phyloP scores from a whole-genome alignment of 2,329 filamentous ascomycete species.

The Coniella lustricola region DNA sequence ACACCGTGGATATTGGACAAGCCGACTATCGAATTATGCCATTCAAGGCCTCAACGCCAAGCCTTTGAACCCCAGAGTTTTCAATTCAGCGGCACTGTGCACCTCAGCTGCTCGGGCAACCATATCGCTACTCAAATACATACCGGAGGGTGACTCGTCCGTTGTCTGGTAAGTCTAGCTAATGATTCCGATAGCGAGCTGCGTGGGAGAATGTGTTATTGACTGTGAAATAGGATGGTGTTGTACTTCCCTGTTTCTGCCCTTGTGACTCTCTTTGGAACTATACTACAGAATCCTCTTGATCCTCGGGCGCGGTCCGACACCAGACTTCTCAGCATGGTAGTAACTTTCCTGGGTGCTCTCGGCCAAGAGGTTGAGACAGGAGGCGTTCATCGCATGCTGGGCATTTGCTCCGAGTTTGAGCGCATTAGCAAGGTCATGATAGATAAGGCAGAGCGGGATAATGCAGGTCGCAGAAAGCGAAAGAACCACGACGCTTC shows the following conservation, averaged over 20 bases:
- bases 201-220: background rate
- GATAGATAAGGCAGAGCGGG: slow-evolving; percentile 84
- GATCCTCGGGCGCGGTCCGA: slow-evolving; percentile 85
- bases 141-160: slow-evolving; percentile 88
- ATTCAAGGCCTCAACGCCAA: slow-evolving; percentile 88
- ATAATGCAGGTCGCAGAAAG: slow-evolving; percentile 73
- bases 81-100: slow-evolving; percentile 86
- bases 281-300: slow-evolving; percentile 90
- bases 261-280: slow-evolving; percentile 89
- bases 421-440: slow-evolving; percentile 88
- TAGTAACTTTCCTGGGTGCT: slow-evolving; percentile 86
- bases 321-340: slow-evolving; percentile 82
- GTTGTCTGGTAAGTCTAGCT: slow-evolving; percentile 76
- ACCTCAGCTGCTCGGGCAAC: slow-evolving; percentile 88
- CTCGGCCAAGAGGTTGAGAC: slow-evolving; percentile 85
- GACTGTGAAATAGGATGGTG: slow-evolving; percentile 55
- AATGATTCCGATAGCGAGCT: background rate
- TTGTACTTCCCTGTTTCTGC: slow-evolving; percentile 95
- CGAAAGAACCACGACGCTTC: slow-evolving; percentile 53
- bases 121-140: slow-evolving; percentile 90
- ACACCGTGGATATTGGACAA: slow-evolving; percentile 97
- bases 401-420: slow-evolving; percentile 91
- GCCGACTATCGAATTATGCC: slow-evolving; percentile 85
- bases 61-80: slow-evolving; percentile 87
- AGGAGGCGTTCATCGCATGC: slow-evolving; percentile 87